These are phyloP conservation scores for Cercospora berteroae DNA, from an alignment of 2,329 filamentous ascomycete genomes.

Conservation along the genomic window DNA sequence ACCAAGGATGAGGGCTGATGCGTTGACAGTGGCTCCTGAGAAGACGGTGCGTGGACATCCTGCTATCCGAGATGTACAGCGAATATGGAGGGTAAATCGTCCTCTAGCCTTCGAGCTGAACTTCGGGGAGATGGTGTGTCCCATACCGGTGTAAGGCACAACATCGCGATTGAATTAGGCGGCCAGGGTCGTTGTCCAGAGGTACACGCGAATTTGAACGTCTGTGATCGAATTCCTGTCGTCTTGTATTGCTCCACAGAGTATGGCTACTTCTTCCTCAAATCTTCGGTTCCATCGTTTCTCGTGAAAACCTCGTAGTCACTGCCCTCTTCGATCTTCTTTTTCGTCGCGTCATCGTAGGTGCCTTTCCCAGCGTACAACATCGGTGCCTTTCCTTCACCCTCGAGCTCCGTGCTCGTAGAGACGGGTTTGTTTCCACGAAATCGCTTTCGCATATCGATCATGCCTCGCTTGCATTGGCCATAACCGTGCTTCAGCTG, in stretches of 20 bases:
- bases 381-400: slow-evolving; percentile 51
- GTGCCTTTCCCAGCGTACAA: slow-evolving; percentile 69
- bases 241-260: neutral
- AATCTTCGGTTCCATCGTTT: slow-evolving; percentile 34
- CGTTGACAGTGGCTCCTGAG: slow-evolving; percentile 14
- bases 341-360: slow-evolving; percentile 28
- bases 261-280: slow-evolving; percentile 31
- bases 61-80: slow-evolving; percentile 6
- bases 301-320: slow-evolving; percentile 35
- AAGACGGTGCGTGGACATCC: slow-evolving; percentile 10
- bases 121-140: neutral
- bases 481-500: slow-evolving; percentile 90
- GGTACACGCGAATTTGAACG: neutral
- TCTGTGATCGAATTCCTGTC: neutral
- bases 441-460: slow-evolving; percentile 99
- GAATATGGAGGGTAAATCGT: neutral
- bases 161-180: neutral
- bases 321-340: slow-evolving; percentile 35
- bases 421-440: slow-evolving; percentile 85
- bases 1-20: neutral
- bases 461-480: slow-evolving; percentile 92
- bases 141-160: neutral
- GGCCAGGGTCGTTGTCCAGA: neutral
- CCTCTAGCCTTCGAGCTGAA: neutral
- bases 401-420: slow-evolving; percentile 62